Evolutionary conservation across 2,329 filamentous ascomycete species (phyloP).

Genomic region (Periconia sp.): DNA sequence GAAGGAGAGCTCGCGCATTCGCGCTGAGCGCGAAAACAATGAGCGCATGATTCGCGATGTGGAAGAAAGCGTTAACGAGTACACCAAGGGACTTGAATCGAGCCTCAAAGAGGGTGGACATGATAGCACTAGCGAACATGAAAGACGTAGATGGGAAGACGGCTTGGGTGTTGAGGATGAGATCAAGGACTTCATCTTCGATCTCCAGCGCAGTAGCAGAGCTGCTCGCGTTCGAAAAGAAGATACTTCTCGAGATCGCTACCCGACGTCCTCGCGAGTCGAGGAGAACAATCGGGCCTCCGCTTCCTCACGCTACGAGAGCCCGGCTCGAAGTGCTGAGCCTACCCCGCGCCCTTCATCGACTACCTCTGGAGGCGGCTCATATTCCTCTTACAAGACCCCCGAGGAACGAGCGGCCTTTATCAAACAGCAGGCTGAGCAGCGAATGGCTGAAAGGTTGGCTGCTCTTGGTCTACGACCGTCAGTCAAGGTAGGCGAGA

Average conservation of each 20-base stretch:
- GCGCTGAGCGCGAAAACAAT: slow-evolving; percentile 88
- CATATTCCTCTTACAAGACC: slow-evolving; percentile 85
- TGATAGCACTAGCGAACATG: slow-evolving; percentile 82
- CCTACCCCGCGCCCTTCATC: slow-evolving; percentile 63
- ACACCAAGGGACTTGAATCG: slow-evolving; percentile 82
- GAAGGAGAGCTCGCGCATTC: slow-evolving; percentile 81
- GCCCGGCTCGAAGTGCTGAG: slow-evolving; percentile 51
- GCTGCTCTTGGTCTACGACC: slow-evolving; percentile 92
- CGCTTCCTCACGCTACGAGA: slow-evolving; percentile 55
- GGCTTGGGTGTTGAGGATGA: slow-evolving; percentile 95
- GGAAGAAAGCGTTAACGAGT: slow-evolving; percentile 92
- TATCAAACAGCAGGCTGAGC: slow-evolving; percentile 96
- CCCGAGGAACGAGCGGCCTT: slow-evolving; percentile 93
- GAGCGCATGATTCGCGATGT: slow-evolving; percentile 97
- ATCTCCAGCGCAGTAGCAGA: slow-evolving; percentile 85
- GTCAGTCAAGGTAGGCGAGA: slow-evolving; percentile 79
- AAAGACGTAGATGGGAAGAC: slow-evolving; percentile 93
- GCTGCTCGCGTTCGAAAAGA: slow-evolving; percentile 72
- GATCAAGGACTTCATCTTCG: slow-evolving; percentile 97
- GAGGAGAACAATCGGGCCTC: slow-evolving; percentile 38
- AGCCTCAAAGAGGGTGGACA: slow-evolving; percentile 81
- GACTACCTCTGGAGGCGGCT: slow-evolving; percentile 62
- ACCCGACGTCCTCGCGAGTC: slow-evolving; percentile 49
- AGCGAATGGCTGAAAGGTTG: slow-evolving; percentile 94
- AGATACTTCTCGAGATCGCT: slow-evolving; percentile 50